Percentiles rank a stretch among this genome's conserved stretches.
Evolutionary conservation across 1,284 basidiomycete species (phyloP).

Genomic region (Cystobasidium pallidum): DNA sequence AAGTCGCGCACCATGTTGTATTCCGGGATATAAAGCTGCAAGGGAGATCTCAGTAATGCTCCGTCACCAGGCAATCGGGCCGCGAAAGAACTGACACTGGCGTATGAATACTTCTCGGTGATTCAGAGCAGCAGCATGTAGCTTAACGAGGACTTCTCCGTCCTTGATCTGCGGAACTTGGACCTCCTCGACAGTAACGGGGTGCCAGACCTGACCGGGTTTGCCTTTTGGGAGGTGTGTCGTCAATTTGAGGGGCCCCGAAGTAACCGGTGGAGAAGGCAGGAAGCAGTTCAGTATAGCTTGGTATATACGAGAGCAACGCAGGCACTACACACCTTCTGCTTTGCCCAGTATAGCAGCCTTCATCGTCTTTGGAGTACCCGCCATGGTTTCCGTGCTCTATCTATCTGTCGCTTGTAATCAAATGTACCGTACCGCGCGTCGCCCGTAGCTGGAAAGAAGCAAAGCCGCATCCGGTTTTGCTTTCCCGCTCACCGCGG

Average conservation of each 20-base stretch:
- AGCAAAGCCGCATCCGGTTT: background rate
- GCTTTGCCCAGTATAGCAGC: conserved; percentile 44
- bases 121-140: conserved; percentile 50
- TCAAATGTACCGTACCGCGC: no score
- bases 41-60: conserved; percentile 4
- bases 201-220: conserved; percentile 46
- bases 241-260: background rate
- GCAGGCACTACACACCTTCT: conserved; percentile 29
- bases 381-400: background rate
- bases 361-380: conserved; percentile 38
- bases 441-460: background rate
- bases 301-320: background rate
- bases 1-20: conserved; percentile 44
- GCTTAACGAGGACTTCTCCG: conserved; percentile 50
- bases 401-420: background rate
- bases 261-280: conserved; percentile 21
- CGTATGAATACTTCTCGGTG: conserved; percentile 52
- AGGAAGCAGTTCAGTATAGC: background rate
- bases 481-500: background rate
- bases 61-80: background rate
- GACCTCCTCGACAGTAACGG: conserved; percentile 30
- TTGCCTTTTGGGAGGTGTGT: conserved; percentile 30
- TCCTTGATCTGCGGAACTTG: conserved; percentile 32
- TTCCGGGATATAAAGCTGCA: conserved; percentile 51
- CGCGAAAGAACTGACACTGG: conserved; percentile 43